These are phyloP conservation scores for Leishmania braziliensis DNA, from an alignment of 208 protist genomes.

Conservation along the genomic window DNA sequence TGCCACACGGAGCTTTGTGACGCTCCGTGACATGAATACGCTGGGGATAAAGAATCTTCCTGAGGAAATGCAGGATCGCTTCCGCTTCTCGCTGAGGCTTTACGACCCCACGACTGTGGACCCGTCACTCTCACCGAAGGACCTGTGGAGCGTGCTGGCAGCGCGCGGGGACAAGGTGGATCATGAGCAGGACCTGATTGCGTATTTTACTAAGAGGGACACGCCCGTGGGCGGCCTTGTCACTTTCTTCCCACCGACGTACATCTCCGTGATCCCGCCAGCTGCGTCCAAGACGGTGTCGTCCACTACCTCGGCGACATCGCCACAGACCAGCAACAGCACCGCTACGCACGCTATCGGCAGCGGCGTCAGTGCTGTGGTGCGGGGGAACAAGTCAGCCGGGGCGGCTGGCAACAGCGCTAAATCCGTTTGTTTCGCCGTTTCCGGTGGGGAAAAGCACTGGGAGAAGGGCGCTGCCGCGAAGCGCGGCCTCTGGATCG, in stretches of 20 bases:
- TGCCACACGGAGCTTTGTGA: slow-evolving; percentile 55
- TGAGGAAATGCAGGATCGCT: slow-evolving; percentile 42
- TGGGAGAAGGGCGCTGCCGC: not conserved
- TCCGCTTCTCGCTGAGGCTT: slow-evolving; percentile 49
- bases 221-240: slow-evolving; percentile 42
- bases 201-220: slow-evolving; percentile 39
- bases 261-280: slow-evolving; percentile 29
- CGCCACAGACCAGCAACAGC: not conserved
- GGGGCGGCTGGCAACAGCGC: not conserved
- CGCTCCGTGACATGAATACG: slow-evolving; percentile 51
- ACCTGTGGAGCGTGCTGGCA: slow-evolving; percentile 37
- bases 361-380: not conserved
- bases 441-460: not conserved
- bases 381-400: not conserved
- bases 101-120: slow-evolving; percentile 28
- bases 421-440: not conserved
- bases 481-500: slow-evolving; percentile 14
- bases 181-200: slow-evolving; percentile 52
- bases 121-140: slow-evolving; percentile 19
- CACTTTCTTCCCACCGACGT: slow-evolving; percentile 42
- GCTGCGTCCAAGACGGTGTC: not conserved
- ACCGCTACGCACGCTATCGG: not conserved
- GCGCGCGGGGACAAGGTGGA: slow-evolving; percentile 25
- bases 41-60: slow-evolving; percentile 32
- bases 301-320: not conserved